Percentiles rank a stretch among this genome's conserved stretches.
Evolutionary conservation across 257 asterid species (phyloP).

Genomic region (Solanum lycopersicoides): DNA sequence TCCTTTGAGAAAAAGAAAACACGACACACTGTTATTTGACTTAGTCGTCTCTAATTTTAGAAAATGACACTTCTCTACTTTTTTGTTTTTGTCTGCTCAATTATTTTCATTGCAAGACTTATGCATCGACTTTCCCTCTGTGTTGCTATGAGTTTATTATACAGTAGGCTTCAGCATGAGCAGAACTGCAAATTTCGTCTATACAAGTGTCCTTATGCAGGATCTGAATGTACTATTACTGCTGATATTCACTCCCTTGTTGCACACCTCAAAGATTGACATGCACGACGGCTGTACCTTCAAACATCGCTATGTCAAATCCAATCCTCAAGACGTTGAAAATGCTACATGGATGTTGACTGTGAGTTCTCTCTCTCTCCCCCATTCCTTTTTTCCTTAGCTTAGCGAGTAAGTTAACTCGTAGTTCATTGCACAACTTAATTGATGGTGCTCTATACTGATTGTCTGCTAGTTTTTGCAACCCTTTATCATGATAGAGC

Average conservation of each 20-base stretch:
- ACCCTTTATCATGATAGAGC: background rate
- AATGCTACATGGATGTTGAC: constrained; percentile 38
- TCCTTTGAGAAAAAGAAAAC: no score
- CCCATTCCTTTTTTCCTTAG: background rate
- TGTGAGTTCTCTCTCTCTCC: constrained; percentile 12
- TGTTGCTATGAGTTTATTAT: no score
- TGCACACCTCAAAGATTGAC: constrained; percentile 26
- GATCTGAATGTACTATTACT: constrained; percentile 23
- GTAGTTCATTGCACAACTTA: background rate
- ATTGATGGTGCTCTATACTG: background rate
- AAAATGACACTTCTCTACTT: no score
- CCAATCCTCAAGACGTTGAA: constrained; percentile 29
- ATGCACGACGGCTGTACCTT: constrained; percentile 31
- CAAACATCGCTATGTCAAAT: constrained; percentile 32
- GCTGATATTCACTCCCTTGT: constrained; percentile 23
- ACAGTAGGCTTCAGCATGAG: constrained; percentile 25
- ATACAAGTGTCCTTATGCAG: constrained; percentile 33
- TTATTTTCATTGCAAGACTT: no score
- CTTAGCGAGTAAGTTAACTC: background rate
- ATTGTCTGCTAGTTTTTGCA: background rate
- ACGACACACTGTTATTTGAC: no score
- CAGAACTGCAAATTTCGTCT: constrained; percentile 25
- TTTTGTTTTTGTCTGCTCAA: no score
- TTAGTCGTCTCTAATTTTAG: no score
- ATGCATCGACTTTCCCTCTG: no score